Percentiles rank a stretch among this genome's conserved stretches.
phyloP scores from a whole-genome alignment of 768 basidiomycete genomes.

The Tricholoma terreum region DNA sequence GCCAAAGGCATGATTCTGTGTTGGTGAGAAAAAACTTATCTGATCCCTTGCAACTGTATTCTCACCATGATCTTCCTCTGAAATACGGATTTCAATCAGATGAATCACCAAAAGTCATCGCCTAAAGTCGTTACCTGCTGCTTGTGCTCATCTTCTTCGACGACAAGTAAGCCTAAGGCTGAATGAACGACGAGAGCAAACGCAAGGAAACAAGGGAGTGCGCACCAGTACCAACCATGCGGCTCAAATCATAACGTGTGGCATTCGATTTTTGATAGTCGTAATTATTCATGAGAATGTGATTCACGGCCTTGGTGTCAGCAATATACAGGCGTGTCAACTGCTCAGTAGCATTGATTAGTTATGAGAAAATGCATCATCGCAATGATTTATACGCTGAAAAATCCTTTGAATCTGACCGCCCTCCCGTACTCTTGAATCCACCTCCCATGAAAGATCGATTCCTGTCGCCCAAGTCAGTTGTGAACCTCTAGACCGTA shows the following conservation, averaged over 20 bases:
- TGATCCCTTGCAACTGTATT: neutral
- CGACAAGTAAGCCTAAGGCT: conserved; percentile 45
- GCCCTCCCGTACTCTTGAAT: conserved; percentile 13
- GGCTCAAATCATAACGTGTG: conserved; percentile 33
- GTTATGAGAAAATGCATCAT: neutral
- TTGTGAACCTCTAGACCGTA: neutral
- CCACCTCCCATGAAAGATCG: conserved; percentile 17
- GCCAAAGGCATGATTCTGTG: conserved; percentile 66
- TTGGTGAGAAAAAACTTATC: neutral
- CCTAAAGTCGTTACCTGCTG: conserved; percentile 34
- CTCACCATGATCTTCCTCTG: conserved; percentile 45
- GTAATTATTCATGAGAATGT: conserved; percentile 55
- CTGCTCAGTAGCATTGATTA: conserved; percentile 16
- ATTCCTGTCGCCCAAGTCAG: conserved; percentile 25
- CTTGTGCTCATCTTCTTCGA: conserved; percentile 46
- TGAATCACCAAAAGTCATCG: neutral
- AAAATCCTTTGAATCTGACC: conserved; percentile 22
- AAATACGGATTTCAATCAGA: neutral
- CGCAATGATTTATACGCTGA: conserved; percentile 32
- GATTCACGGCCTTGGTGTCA: conserved; percentile 60
- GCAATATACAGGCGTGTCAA: conserved; percentile 47
- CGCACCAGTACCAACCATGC: conserved; percentile 41
- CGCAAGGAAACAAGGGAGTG: neutral
- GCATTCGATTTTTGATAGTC: conserved; percentile 54
- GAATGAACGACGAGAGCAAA: neutral